These are phyloP conservation scores for Thraustochytrium sp. DNA, from an alignment of 352 stramenopile species.

Conservation along the genomic window DNA sequence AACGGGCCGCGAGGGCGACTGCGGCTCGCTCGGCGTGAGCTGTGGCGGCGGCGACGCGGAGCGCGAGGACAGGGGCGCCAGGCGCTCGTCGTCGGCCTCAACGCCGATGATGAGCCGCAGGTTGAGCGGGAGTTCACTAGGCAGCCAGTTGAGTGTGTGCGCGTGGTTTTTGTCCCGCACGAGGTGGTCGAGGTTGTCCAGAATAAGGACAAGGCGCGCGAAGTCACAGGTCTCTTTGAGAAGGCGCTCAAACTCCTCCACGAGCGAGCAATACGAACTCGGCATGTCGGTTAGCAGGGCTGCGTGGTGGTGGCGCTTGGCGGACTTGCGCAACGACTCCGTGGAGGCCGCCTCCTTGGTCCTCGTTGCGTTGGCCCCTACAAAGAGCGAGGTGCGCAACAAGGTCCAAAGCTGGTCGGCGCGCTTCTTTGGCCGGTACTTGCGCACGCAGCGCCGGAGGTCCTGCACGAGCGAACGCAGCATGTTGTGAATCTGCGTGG, in stretches of 20 bases:
- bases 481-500: conserved; percentile 39
- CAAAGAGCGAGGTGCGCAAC: neutral
- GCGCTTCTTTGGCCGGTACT: conserved; percentile 26
- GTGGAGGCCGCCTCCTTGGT: neutral
- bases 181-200: conserved; percentile 43
- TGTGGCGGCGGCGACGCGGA: no score
- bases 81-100: conserved; percentile 25
- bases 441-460: neutral
- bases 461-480: conserved; percentile 20
- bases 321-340: neutral
- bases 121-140: neutral
- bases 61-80: no score
- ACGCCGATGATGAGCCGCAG: conserved; percentile 39
- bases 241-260: conserved; percentile 24
- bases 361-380: neutral
- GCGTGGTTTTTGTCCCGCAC: conserved; percentile 42
- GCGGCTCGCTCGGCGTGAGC: no score
- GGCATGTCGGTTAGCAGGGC: neutral
- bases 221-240: conserved; percentile 33
- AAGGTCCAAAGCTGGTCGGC: conserved; percentile 32
- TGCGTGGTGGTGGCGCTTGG: neutral
- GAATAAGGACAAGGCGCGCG: conserved; percentile 10
- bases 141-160: conserved; percentile 30
- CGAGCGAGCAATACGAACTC: conserved; percentile 16
- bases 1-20: no score